Evolutionary conservation across 108 stramenopile species (phyloP).

Genomic region (Stephanodiscus triporus): DNA sequence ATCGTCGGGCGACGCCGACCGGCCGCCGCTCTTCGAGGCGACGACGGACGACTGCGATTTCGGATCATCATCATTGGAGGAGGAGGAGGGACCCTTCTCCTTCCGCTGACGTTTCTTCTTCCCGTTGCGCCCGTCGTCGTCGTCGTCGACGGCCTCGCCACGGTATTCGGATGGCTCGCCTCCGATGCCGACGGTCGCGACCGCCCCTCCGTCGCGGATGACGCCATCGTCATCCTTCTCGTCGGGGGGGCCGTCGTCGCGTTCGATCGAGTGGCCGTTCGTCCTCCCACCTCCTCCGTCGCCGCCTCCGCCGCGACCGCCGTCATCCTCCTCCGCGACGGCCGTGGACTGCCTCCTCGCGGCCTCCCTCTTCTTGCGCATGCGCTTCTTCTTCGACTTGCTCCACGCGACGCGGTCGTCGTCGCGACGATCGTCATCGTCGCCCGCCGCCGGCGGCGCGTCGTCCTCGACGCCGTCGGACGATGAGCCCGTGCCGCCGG

Average conservation of each 20-base stretch:
- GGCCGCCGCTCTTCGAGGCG: background rate
- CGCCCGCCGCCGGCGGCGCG: background rate
- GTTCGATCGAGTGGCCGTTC: background rate
- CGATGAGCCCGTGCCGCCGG: background rate
- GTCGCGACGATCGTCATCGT: background rate
- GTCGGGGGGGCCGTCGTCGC: background rate
- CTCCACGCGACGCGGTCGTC: constrained; percentile 42
- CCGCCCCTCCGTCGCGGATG: background rate
- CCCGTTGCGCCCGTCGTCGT: background rate
- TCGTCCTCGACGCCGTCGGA: constrained; percentile 7
- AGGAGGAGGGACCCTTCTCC: too few species aligned
- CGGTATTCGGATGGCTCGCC: background rate
- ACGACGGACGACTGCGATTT: too few species aligned
- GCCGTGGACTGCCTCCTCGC: constrained; percentile 17
- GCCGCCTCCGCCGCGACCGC: background rate
- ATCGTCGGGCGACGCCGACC: background rate
- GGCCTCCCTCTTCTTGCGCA: constrained; percentile 49
- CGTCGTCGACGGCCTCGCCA: background rate
- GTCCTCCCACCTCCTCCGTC: background rate
- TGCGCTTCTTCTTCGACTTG: constrained; percentile 51
- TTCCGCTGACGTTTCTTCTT: background rate
- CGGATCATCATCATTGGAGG: too few species aligned
- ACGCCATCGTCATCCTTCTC: background rate
- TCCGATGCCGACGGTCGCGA: background rate
- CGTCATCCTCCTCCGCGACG: too few species aligned